Conservation (phyloP, 2,329 filamentous ascomycete genomes). For the Sarocladiaceae sp. region DNA sequence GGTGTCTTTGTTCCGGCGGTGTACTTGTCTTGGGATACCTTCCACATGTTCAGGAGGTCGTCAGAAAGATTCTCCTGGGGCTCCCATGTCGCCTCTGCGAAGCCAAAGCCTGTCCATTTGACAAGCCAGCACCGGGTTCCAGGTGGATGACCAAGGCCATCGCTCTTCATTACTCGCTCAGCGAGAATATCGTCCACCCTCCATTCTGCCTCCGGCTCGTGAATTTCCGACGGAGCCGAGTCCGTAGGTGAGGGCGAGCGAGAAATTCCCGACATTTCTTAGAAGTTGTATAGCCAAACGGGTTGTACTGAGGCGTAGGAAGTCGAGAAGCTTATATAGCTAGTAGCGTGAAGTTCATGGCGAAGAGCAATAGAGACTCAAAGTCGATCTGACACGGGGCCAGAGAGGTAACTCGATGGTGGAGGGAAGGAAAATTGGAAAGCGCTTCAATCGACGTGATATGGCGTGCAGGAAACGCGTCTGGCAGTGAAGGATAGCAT, state of each 20-base stretch:
- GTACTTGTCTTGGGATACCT: constrained; percentile 32
- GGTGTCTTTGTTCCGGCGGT: constrained; percentile 25
- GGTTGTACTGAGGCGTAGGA: no score
- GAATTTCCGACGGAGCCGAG: neutral
- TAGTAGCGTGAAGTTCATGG: no score
- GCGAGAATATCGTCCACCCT: constrained; percentile 48
- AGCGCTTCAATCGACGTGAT: no score
- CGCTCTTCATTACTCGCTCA: constrained; percentile 29
- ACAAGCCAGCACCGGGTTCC: constrained; percentile 25
- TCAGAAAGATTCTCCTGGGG: constrained; percentile 37
- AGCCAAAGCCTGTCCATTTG: constrained; percentile 30
- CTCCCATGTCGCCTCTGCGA: constrained; percentile 45
- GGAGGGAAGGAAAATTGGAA: no score
- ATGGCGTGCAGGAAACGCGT: no score
- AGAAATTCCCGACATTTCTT: no score
- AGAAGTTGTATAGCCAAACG: no score
- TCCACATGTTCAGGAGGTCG: constrained; percentile 39
- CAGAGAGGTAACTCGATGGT: no score
- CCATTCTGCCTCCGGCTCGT: constrained; percentile 41
- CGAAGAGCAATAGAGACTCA: no score
- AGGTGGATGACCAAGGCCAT: constrained; percentile 8
- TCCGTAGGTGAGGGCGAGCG: neutral
- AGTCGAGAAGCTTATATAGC: no score
- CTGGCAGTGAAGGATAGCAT: no score
- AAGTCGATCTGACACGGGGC: no score